Percentiles rank a stretch among this genome's conserved stretches.
These are phyloP conservation scores for Fraxinus angustifolia DNA, from an alignment of 305 asterid genomes.

Conservation along the genomic window DNA sequence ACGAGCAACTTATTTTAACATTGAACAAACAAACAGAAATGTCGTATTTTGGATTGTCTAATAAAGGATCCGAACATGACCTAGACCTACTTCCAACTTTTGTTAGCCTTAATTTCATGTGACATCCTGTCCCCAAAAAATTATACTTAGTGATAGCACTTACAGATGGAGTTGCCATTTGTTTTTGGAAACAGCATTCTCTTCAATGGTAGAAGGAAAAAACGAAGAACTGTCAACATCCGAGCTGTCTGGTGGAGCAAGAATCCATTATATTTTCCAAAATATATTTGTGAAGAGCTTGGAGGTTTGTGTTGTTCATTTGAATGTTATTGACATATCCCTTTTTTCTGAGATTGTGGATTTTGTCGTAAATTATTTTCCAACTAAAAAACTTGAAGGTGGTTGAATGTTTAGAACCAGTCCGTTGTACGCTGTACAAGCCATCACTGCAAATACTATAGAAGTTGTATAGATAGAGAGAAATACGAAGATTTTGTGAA, in stretches of 20 bases:
- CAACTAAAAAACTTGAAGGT: not conserved
- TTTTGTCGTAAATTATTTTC: conserved; percentile 7
- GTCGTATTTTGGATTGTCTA: not conserved
- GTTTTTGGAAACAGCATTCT: conserved; percentile 64
- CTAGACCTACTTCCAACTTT: not conserved
- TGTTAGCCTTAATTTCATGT: not conserved
- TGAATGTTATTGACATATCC: conserved; percentile 15
- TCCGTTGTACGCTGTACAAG: not conserved
- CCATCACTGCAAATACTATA: not conserved
- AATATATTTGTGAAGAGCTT: conserved; percentile 75
- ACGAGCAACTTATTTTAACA: not conserved
- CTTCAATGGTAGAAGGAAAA: conserved; percentile 93
- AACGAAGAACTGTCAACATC: conserved; percentile 80
- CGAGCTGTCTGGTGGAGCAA: conserved; percentile 93
- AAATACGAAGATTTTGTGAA: not conserved
- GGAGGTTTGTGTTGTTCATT: conserved; percentile 57
- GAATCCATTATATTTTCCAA: conserved; percentile 88
- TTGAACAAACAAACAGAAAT: not conserved
- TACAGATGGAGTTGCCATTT: conserved; percentile 3
- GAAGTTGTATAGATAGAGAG: not conserved
- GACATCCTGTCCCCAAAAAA: conserved; percentile 3
- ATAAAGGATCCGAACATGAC: not conserved
- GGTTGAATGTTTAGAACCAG: not conserved
- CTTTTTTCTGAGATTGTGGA: not conserved
- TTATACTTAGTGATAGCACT: not conserved